Evolutionary conservation across 805 yeast genomes (phyloP).

Genomic region (Candida qinlingensis): DNA sequence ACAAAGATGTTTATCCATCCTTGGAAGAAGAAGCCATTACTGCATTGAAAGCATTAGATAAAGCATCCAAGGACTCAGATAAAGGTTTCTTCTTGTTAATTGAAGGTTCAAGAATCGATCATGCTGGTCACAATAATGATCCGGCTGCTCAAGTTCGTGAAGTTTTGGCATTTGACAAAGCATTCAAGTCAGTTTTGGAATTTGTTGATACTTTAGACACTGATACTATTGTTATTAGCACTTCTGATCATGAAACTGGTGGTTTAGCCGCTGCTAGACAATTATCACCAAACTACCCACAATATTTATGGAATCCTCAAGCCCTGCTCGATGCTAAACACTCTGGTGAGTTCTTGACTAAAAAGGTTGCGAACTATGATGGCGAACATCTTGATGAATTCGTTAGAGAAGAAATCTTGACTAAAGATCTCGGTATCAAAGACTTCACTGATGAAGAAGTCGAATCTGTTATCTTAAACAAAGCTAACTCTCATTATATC

Average conservation of each 20-base stretch:
- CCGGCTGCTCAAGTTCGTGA: slow-evolving; percentile 94
- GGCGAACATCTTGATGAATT: slow-evolving; percentile 37
- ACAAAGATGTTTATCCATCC: slow-evolving; percentile 58
- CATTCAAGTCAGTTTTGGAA: slow-evolving; percentile 68
- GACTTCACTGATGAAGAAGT: slow-evolving; percentile 56
- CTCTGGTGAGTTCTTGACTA: slow-evolving; percentile 67
- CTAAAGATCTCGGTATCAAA: slow-evolving; percentile 59
- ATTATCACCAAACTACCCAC: slow-evolving; percentile 64
- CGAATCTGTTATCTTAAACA: slow-evolving; percentile 32
- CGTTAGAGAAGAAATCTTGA: slow-evolving; percentile 49
- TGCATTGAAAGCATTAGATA: slow-evolving; percentile 63
- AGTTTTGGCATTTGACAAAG: slow-evolving; percentile 80
- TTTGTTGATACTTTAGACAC: slow-evolving; percentile 63
- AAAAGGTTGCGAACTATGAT: slow-evolving; percentile 35
- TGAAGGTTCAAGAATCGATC: slow-evolving; percentile 93
- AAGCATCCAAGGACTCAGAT: slow-evolving; percentile 67
- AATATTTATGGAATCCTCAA: slow-evolving; percentile 83
- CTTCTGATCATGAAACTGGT: slow-evolving; percentile 96
- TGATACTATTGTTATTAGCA: slow-evolving; percentile 74
- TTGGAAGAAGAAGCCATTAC: slow-evolving; percentile 72
- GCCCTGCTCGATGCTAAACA: slow-evolving; percentile 63
- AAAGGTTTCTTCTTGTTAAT: slow-evolving; percentile 81
- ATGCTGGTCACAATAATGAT: slow-evolving; percentile 91
- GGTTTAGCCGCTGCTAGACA: slow-evolving; percentile 89
- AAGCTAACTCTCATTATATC: slow-evolving; percentile 34